Evolutionary conservation across 176 grass and related monocot genomes (phyloP), one percentile per base, ranked within the genome.

Genomic region (Aegilops speltoides): DNA sequence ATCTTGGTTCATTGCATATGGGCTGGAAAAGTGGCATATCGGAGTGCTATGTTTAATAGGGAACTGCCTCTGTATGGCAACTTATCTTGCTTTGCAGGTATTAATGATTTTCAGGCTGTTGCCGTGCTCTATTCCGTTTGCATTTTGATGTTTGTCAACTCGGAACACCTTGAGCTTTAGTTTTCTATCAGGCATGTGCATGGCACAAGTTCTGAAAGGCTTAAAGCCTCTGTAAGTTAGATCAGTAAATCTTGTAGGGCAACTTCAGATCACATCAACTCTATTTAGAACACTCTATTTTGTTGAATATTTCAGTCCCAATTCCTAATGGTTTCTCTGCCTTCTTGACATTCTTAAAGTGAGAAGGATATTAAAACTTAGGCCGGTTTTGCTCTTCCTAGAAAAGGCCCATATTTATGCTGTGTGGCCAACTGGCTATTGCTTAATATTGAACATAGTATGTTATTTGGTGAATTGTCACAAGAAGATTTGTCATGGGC

Each of bases 71-170:
- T 98, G 93, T 76, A 92, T 98, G 91, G 91, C 93, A 83, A 86
- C 60, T 61, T 98, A 96, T 91, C 92, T 96, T 89, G 91, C 92
- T 61, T 86, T 98, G 28, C 96, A 98, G 96, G 96, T 98, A 93
- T 67, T 84, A n/a, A 2, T 68, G 20, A 73, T 79, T 74, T 79
- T 79, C 23, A 74, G 31, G 19, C 25, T 83, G 20, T 71, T 59
- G 4, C 22, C 6, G 24, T 7, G 8, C 56, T 17, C 0, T 83
- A 43, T 32, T 84, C 32, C 23, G 43, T 81, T 34, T 45, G 25
- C 8, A 4, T 10, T 23, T 74, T 89, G 76, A 31, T 64, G 38
- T 19, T 46, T 78, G 5, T 73, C 10, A 25, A 34, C 19, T 24
- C 0, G 20, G 33, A 46, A 46, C 37, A 41, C 67, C 64, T 6